phyloP scores from a whole-genome alignment of 148 eudicot species.

The Amaranthus cruentus region DNA sequence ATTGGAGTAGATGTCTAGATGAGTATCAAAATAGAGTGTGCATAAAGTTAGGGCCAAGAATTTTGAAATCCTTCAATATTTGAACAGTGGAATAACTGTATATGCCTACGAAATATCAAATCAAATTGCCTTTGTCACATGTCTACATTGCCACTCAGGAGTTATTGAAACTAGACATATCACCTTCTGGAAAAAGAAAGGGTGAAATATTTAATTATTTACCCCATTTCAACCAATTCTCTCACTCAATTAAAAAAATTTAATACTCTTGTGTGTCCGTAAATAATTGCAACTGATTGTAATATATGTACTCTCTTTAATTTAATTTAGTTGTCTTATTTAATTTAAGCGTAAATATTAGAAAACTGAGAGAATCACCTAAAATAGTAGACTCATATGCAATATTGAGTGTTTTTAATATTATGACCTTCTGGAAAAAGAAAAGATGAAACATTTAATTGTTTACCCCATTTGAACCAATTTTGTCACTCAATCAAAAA shows the following conservation, averaged over 20 bases:
- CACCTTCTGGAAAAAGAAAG: background rate
- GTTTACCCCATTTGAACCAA: slow-evolving; percentile 1
- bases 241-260: too few species aligned
- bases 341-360: too few species aligned
- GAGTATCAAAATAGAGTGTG: background rate
- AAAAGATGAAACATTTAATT: background rate
- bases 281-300: too few species aligned
- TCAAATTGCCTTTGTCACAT: slow-evolving; percentile 12
- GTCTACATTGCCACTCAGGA: background rate
- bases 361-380: too few species aligned
- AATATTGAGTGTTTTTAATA: too few species aligned
- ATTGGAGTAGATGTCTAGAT: background rate
- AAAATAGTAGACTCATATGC: too few species aligned
- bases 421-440: background rate
- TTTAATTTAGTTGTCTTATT: too few species aligned
- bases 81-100: background rate
- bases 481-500: background rate
- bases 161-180: background rate
- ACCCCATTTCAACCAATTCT: background rate
- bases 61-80: slow-evolving; percentile 1
- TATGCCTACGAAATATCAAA: slow-evolving; percentile 16
- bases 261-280: too few species aligned
- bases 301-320: too few species aligned
- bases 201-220: background rate
- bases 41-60: background rate